Base-by-base conservation (phyloP, 2,329 filamentous ascomycete genomes). In the Fusarium drepaniforme region DNA sequence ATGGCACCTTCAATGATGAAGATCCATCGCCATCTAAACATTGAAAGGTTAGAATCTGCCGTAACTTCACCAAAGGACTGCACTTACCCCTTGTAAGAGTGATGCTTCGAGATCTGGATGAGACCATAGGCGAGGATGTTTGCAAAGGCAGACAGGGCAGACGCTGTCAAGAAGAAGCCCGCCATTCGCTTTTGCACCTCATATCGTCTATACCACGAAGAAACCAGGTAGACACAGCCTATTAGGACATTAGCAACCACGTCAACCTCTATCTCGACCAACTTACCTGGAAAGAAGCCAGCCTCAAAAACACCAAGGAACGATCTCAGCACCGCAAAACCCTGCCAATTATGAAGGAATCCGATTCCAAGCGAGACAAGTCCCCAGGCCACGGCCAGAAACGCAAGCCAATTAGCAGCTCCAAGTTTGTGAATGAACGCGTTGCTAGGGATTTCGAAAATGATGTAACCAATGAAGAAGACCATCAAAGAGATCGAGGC, bases 381-480 rank as follows among this genome's bases (percentile, higher is more conserved):
- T 0, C 73, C 73, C 73, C 73, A 75, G 0, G 73, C 64, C 1
- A 71, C 33, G 0, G 73, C 70, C 0, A 75, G 46, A 57, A 75
- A 74, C 0, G 73, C 57, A 3, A 75, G 73, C 73, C 73, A 75
- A 2, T 75, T 75, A 0, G 73, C 70, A 5, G 73, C 73, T 0
- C 70, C 73, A 2, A 75, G 60, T 0, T 71, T 75, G 0, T 75
- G 73, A 12, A 75, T 75, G 18, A 75, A 73, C 0, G 70, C 72
- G 3, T 75, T 75, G 16, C 73, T 75, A 0, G 73, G 73, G 4
- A 75, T 68, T 15, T 75, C 73, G 1, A 75, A 75, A 0, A 75
- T 21, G 25, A 73, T 73, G 9, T 75, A 75, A 0, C 70, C 70
- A 0, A 75, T 74, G n/a, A 75, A 75, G 15, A 75, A 75, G 5